Conservation (phyloP, 1,284 basidiomycete species). For the Pascua sp. region DNA sequence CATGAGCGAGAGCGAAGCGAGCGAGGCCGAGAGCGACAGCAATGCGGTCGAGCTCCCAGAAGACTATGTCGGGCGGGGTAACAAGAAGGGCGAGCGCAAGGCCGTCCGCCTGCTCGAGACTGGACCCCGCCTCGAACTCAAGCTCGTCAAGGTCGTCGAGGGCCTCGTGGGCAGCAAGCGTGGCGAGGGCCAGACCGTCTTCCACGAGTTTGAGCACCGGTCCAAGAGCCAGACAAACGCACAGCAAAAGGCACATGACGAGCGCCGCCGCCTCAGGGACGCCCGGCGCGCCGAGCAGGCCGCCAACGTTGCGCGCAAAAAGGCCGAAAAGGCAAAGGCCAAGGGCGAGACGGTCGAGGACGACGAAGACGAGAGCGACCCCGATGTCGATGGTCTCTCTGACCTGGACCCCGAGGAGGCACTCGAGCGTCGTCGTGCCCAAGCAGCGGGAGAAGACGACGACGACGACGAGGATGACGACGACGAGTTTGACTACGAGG, state of each 20-base stretch:
- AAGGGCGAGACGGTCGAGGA: slow-evolving; percentile 33
- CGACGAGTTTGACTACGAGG: slow-evolving; percentile 45
- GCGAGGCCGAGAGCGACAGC: slow-evolving; percentile 75
- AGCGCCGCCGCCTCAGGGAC: slow-evolving; percentile 68
- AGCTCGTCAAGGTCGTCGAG: slow-evolving; percentile 89
- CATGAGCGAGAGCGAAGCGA: slow-evolving; percentile 57
- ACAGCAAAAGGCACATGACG: slow-evolving; percentile 69
- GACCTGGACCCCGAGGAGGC: slow-evolving; percentile 51
- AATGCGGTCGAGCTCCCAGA: slow-evolving; percentile 71
- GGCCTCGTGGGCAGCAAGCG: slow-evolving; percentile 69
- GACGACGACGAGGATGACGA: slow-evolving; percentile 41
- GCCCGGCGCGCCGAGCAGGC: slow-evolving; percentile 81
- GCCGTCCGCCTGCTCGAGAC: slow-evolving; percentile 91
- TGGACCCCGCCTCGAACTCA: slow-evolving; percentile 90
- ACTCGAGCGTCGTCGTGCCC: slow-evolving; percentile 31
- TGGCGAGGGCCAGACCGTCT: slow-evolving; percentile 77
- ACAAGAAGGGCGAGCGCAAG: slow-evolving; percentile 81
- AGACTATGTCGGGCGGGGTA: slow-evolving; percentile 92
- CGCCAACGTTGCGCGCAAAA: slow-evolving; percentile 77
- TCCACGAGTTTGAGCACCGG: slow-evolving; percentile 79
- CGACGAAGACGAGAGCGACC: slow-evolving; percentile 45
- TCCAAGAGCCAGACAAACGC: slow-evolving; percentile 65
- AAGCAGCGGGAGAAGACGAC: slow-evolving; percentile 28
- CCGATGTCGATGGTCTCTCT: slow-evolving; percentile 49
- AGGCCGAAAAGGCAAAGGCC: slow-evolving; percentile 50